Percentiles rank a stretch among this genome's conserved stretches.
These are phyloP conservation scores for Suhomyces tanzawaensis DNA, from an alignment of 805 yeast genomes.

Conservation along the genomic window DNA sequence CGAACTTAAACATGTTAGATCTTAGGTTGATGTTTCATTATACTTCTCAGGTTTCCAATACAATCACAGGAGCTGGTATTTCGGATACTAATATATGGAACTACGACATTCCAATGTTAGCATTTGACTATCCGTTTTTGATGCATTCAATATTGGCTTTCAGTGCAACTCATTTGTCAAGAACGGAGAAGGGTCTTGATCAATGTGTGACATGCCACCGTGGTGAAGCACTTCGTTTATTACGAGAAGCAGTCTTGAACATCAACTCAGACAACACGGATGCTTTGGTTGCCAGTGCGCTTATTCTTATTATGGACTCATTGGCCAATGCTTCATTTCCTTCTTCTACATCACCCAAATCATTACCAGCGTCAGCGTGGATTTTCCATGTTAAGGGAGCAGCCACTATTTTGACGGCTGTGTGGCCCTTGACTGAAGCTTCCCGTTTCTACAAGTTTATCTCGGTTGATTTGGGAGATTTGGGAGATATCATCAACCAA, in stretches of 20 bases:
- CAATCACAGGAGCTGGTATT: conserved; percentile 88
- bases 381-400: conserved; percentile 96
- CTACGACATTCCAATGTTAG: conserved; percentile 81
- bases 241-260: conserved; percentile 82
- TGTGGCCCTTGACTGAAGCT: conserved; percentile 74
- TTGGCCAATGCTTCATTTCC: conserved; percentile 84
- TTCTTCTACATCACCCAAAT: conserved; percentile 43
- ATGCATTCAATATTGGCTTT: conserved; percentile 92
- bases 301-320: conserved; percentile 88
- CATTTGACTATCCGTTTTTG: conserved; percentile 82
- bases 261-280: conserved; percentile 85
- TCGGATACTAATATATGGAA: conserved; percentile 85
- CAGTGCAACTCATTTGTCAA: conserved; percentile 85
- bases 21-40: conserved; percentile 84
- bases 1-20: conserved; percentile 65
- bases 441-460: conserved; percentile 44
- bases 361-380: conserved; percentile 93
- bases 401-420: conserved; percentile 91
- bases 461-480: conserved; percentile 85
- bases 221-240: conserved; percentile 76
- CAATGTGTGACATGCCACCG: conserved; percentile 83
- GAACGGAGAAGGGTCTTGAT: conserved; percentile 73
- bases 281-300: conserved; percentile 88
- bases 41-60: conserved; percentile 76
- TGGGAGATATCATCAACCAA: conserved; percentile 66